These are phyloP conservation scores for Saccharomycopsis amapae DNA, from an alignment of 805 yeast species.

Conservation along the genomic window DNA sequence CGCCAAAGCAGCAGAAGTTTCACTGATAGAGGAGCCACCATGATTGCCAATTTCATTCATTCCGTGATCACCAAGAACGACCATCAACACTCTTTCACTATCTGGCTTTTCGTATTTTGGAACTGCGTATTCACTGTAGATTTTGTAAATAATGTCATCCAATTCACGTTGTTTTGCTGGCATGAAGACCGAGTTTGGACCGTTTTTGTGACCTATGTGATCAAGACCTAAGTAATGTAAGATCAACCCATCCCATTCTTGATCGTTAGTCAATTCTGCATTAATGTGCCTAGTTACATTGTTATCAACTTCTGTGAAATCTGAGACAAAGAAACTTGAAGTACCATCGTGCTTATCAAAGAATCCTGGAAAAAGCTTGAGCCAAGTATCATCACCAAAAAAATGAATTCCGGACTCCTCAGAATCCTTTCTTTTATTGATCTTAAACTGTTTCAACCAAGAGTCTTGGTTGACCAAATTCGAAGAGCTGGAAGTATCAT, in stretches of 20 bases:
- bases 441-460: conserved; percentile 67
- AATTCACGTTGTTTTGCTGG: conserved; percentile 74
- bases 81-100: conserved; percentile 50
- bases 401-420: conserved; percentile 52
- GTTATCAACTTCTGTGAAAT: conserved; percentile 86
- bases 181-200: conserved; percentile 79
- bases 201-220: conserved; percentile 97
- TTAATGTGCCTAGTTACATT: conserved; percentile 88
- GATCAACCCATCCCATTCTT: conserved; percentile 76
- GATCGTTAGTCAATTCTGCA: conserved; percentile 39
- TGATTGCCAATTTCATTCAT: conserved; percentile 94
- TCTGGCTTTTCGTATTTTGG: conserved; percentile 40
- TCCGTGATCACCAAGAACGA: conserved; percentile 90
- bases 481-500: conserved; percentile 60
- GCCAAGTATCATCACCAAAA: conserved; percentile 98
- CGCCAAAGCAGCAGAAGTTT: conserved; percentile 78
- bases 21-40: conserved; percentile 92
- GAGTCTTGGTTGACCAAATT: conserved; percentile 71
- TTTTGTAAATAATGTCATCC: conserved; percentile 56
- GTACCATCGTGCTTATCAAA: conserved; percentile 71
- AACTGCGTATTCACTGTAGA: conserved; percentile 49
- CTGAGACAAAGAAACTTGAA: conserved; percentile 88
- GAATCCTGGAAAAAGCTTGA: conserved; percentile 58
- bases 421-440: conserved; percentile 10
- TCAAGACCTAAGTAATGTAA: conserved; percentile 91